Base-by-base conservation (phyloP, 768 basidiomycete species). In the Lactifluus subvellereus region DNA sequence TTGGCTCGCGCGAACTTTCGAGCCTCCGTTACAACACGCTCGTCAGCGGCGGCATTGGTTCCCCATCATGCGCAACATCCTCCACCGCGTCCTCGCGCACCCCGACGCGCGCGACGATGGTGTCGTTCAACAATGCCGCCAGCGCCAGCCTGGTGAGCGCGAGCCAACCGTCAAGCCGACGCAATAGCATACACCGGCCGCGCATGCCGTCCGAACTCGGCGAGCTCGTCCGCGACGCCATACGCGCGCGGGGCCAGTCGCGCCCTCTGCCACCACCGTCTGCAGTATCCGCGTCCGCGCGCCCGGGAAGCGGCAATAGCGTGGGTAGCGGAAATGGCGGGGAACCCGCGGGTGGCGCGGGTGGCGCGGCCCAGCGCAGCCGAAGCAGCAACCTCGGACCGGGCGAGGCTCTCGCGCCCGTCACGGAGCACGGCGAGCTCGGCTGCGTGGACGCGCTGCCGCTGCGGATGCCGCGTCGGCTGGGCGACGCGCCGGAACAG, bases 1-100 rank as follows among this genome's bases (percentile, higher is more conserved):
- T 90, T 72, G 88, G 87, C 45, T 87, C 85, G 18, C 79, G 82
- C 55, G 89, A 91, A 68, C 72, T 70, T 22, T 68, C 69, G 66
- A 74, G 72, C 61, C 60, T 72, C 43, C 72, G 63, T 40, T 57
- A 59, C 22, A 14, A 38, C 40, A 55, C 56, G 9, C 49, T 58
- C 30, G 48, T 64, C 32, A 27, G 33, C 8, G 56, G 47, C 20
- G 47, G 20, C 7, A 14, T 43, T 2, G 27, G 53, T 11, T 14
- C 62, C 2, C 59, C 33, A 6, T 60, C 55, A n/a, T 8, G 38
- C 10, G 48, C 22, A 4, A 40, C 66, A 1, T 51, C 66, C 18
- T 56, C 66, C 7, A 11, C 54, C 7, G 8, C 48, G 4, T 66
- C 66, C 37, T 66, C 66, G 10, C 60, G 66, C 9, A 64, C 66